Conservation (phyloP, 2,329 filamentous ascomycete genomes). For the Penicillium sp. region DNA sequence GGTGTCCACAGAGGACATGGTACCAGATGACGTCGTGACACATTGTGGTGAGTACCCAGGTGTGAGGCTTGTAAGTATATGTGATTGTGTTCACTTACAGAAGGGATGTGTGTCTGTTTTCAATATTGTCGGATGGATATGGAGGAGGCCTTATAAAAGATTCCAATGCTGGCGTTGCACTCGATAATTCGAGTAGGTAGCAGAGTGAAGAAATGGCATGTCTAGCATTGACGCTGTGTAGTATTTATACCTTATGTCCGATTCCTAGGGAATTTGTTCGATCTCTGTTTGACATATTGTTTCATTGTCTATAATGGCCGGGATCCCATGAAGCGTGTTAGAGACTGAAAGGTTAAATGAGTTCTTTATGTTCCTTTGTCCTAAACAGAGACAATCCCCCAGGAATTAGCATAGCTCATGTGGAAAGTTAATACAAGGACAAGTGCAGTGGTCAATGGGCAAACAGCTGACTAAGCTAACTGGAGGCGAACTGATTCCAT, state of each 20-base stretch:
- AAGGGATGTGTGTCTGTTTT: no score
- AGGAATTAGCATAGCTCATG: not conserved
- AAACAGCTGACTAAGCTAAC: conserved; percentile 3
- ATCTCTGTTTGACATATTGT: no score
- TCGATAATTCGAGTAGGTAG: no score
- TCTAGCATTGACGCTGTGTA: no score
- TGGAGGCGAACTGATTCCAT: conserved; percentile 1
- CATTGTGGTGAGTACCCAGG: conserved; percentile 10
- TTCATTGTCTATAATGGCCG: no score
- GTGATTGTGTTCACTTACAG: no score
- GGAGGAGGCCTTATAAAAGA: no score
- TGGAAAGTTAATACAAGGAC: not conserved
- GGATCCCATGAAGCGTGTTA: not conserved
- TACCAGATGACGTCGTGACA: conserved; percentile 24
- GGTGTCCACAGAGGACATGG: conserved; percentile 22
- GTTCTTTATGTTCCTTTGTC: not conserved
- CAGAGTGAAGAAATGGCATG: no score
- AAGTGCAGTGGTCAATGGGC: not conserved
- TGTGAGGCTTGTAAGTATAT: not conserved
- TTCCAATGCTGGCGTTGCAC: no score
- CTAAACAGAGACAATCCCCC: not conserved
- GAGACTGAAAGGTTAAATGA: not conserved
- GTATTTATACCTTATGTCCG: no score
- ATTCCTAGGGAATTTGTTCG: no score
- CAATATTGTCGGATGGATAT: no score